phyloP scores from a whole-genome alignment of 805 yeast genomes.

The Saccharomycopsis sp. region DNA sequence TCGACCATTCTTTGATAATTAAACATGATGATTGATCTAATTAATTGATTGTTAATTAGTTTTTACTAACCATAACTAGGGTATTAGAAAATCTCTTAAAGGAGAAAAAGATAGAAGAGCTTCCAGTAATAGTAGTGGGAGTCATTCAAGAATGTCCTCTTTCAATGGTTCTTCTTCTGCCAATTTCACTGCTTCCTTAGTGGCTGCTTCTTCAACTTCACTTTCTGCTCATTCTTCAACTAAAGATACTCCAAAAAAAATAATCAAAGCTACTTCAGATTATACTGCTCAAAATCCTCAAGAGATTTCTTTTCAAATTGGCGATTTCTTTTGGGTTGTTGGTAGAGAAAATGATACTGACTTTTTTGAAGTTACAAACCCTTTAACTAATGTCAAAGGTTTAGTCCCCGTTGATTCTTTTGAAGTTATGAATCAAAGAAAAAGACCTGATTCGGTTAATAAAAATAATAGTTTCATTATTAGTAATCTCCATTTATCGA shows the following conservation, averaged over 20 bases:
- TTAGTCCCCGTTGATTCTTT: slow-evolving; percentile 82
- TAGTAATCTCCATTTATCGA: slow-evolving; percentile 21
- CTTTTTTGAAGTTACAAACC: slow-evolving; percentile 87
- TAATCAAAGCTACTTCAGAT: slow-evolving; percentile 70
- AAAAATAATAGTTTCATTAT: slow-evolving; percentile 19
- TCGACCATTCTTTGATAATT: too few relatives aligned
- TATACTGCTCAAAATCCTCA: slow-evolving; percentile 47
- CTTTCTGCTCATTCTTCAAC: slow-evolving; percentile 15
- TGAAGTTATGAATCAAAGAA: slow-evolving; percentile 44
- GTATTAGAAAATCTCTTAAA: slow-evolving; percentile 25
- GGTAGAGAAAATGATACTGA: slow-evolving; percentile 45
- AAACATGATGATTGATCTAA: slow-evolving; percentile 32
- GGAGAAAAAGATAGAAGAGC: slow-evolving; percentile 22
- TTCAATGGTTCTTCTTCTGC: slow-evolving; percentile 18
- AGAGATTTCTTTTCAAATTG: slow-evolving; percentile 67
- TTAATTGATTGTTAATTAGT: slow-evolving; percentile 56
- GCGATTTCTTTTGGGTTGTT: slow-evolving; percentile 82
- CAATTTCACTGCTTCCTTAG: slow-evolving; percentile 22
- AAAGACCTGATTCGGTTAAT: slow-evolving; percentile 20
- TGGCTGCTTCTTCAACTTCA: slow-evolving; percentile 10
- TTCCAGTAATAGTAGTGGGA: slow-evolving; percentile 6
- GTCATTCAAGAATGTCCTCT: slow-evolving; percentile 16
- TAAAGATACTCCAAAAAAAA: slow-evolving; percentile 59
- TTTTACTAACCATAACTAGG: slow-evolving; percentile 87
- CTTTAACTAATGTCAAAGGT: slow-evolving; percentile 66